A percentile compares a stretch with the other conserved stretches of the same genome.
These are phyloP conservation scores for Yarrowia yakushimensis DNA, from an alignment of 805 yeast species.

Conservation along the genomic window DNA sequence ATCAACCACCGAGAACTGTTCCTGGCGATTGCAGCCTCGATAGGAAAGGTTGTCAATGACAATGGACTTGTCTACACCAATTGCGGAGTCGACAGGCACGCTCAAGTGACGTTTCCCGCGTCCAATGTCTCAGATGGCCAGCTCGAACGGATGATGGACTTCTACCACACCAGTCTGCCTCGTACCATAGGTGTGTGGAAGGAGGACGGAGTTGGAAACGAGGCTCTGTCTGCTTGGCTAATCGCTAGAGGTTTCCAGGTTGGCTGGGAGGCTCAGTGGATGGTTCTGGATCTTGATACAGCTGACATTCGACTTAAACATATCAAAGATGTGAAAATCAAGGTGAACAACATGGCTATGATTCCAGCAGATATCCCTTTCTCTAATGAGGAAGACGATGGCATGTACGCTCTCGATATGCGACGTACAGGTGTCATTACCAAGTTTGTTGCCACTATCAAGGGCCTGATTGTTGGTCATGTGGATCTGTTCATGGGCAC, in stretches of 20 bases:
- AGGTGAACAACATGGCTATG: background rate
- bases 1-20: background rate
- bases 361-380: background rate
- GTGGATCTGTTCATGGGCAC: background rate
- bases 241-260: background rate
- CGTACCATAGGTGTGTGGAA: slow-evolving; percentile 6
- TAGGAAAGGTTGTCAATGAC: background rate
- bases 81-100: slow-evolving; percentile 3
- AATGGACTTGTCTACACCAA: background rate
- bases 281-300: background rate
- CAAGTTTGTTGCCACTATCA: background rate
- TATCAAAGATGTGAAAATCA: background rate
- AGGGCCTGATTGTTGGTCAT: background rate
- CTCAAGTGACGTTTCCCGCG: background rate
- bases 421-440: background rate
- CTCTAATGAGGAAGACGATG: background rate
- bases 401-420: background rate
- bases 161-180: background rate
- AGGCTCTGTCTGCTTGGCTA: background rate
- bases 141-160: slow-evolving; percentile 11
- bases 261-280: slow-evolving; percentile 14
- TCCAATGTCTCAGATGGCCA: background rate
- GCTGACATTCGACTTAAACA: background rate
- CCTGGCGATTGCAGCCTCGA: background rate
- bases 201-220: background rate